Base-by-base conservation (phyloP, 192 early-diverging fungal genomes). In the Diversispora eburnea region DNA sequence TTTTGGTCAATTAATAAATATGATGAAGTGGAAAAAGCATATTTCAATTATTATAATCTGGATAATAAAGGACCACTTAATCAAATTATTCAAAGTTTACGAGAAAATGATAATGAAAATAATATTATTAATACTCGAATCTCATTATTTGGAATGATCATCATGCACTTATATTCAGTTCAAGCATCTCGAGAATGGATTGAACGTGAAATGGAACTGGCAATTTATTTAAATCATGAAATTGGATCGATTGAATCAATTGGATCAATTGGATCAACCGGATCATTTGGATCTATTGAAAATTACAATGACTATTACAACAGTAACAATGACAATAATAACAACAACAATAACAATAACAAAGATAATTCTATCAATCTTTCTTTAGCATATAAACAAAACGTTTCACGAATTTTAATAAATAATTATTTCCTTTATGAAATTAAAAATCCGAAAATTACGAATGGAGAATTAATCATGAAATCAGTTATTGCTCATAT, bases 401-500 rank as follows among this genome's bases (percentile, higher is more conserved):
- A 19, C 43, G 57, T 46, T n/a, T 5, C 19, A n/a, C 62, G 33
- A 46, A 47, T 39, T 58, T 17, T 72, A 41, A 61, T 13, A 19
- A 59, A 72, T 39, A 20, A 41, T 4, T 41, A 62, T 15, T 25
- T 52, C 12, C 57, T 71, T 41, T 15, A 62, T 9, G 22, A 59
- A 41, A 10, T 72, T 19, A 20, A 13, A 6, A 17, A 8, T 45
- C 39, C 15, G 15, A 13, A 61, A 58, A 58, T 25, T n/a, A 12
- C 13, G 25, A 47, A 63, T 39, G 5, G 9, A 41, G 71, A 55
- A 33, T 56, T 71, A 20, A 43, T 71, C 8, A 72, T 72, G 71
- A 72, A 72, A 63, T 72, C 71, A n/a, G 71, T 72, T 47, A 39
- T 72, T 5, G 33, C 19, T 15, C 71, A 72, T 19, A 61, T 72